Base-by-base conservation (phyloP, 352 stramenopile species). In the Phytophthora vignae region DNA sequence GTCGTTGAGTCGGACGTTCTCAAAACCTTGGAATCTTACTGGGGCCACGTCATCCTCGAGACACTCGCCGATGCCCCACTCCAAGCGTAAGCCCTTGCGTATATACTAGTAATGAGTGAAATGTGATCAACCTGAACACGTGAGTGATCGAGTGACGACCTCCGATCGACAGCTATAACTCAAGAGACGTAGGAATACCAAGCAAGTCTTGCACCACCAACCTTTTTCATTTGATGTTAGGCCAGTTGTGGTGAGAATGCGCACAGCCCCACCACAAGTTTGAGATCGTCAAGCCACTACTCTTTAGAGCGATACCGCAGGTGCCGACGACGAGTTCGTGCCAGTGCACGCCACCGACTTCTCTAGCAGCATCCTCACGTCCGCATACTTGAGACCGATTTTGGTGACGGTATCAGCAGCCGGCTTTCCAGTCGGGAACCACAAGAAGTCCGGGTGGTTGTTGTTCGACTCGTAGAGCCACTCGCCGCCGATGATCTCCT, bases 11-110 rank as follows among this genome's bases (percentile, higher is more conserved):
- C 38, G 4, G 38, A 77, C 3, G 67, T 85, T 12, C 72, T 87
- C 29, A 55, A 64, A 19, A 54, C 75, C 5, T 56, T 81, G 54
- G 77, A 87, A 55, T 17, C 29, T 14, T 85, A 74, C 54, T 85
- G 77, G 75, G 77, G 79, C 17, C 52, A 60, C 31, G 67, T 72
- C 22, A 72, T 87, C 27, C 75, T 87, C 46, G 61, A 78, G n/a
- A 64, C 58, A n/a, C 62, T 81, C 19, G 76, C 62, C 31, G 27
- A 49, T 0, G 36, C 56, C 4, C n/a, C 64, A 46, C 64, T 82
- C 44, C 36, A 75, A 66, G n/a, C 1, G 5, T 40, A 60, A 27
- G 22, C 22, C 22, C 22, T 27, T 27, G 22, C 22, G 22, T 27
- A 27, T 27, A 27, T 27, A 27, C 22, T 27, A 27, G 22, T 27